Evolutionary conservation across 257 asterid genomes (phyloP), one percentile per base, ranked within the genome.

Genomic region (Primulina huaijiensis): DNA sequence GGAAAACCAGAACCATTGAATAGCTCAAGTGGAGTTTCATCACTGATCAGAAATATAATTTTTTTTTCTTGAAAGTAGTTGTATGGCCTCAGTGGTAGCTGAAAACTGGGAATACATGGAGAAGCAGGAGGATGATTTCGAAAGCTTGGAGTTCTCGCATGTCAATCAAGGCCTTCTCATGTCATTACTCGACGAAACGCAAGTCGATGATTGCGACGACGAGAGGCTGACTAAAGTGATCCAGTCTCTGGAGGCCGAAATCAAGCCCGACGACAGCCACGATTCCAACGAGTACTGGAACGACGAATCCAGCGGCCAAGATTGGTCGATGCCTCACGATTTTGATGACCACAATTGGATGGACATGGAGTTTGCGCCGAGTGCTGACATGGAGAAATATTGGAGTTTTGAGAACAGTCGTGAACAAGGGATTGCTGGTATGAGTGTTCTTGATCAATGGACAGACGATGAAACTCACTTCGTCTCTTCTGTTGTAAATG

Each of bases 111-210:
- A 38, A 23, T 10, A 16, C 2, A 9, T 23, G 0, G 34, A 37
- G 43, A 8, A n/a, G 9, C 8, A 64, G 34, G 6, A 31, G 12
- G 20, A 38, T 8, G 57, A 64, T 14, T 20, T 20, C 14, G 61
- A 69, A 19, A 30, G 37, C 64, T 34, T 19, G 0, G 72, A 72
- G 63, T 29, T 40, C 37, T 72, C 67, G 3, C 62, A 71, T 25
- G 16, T 46, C 16, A 61, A 62, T 63, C 68, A 60, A 0, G 65
- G 59, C 66, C 68, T 72, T 56, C 77, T 77, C 34, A 62, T 77
- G 81, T 77, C 74, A 5, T 62, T 77, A 14, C 81, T 77, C 10
- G 81, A 77, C 8, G 81, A 77, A 61, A 37, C 71, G 20, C 77
- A 67, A 7, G 60, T 34, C 7, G 68, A 72, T 14, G 77, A 67